Evolutionary conservation across 1,139 yeast genomes (phyloP), one percentile per base, ranked within the genome.

Genomic region (Suhomyces wounanorum): DNA sequence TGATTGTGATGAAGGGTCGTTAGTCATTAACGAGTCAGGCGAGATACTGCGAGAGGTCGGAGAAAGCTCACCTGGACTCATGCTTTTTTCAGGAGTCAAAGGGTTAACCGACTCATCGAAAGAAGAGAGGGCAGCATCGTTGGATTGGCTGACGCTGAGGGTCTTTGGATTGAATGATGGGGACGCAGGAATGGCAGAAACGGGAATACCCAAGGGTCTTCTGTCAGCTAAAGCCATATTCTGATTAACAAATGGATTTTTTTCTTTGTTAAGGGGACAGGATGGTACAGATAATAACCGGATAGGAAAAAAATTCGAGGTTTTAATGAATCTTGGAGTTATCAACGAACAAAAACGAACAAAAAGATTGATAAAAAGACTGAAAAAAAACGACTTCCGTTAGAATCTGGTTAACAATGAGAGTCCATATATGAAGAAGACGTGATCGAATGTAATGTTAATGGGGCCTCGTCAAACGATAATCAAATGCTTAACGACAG

Each of bases 161-260:
- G 75, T 69, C 51, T 68, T 71, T 17, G 82, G 77, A 58, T 74
- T 72, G 60, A 73, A 79, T 9, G 80, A 68, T 11, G 83, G 82
- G 5, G 81, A 73, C 16, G 79, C 69, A 16, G 76, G 70, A 18
- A 74, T 61, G 26, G 76, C 66, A 50, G 69, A 58, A 45, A 73
- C 72, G 36, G 78, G 72, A 54, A 76, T 66, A 45, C 77, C 79
- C 55, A 78, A 72, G 44, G 83, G 83, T 75, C 83, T 77, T 78
- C 82, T 78, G 61, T 79, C 82, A 59, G 84, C 82, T 69, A 79
- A 72, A 52, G 84, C 84, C 84, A 79, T 79, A 46, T 48, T 65
- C 37, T n/a, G 33, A 28, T 35, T 16, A 17, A 31, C 33, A 31
- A n/a, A 21, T 16, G 41, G 39, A 33, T 47, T 47, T 47, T 47